These are phyloP conservation scores for Xylaria curta DNA, from an alignment of 495 filamentous ascomycete species.

Conservation along the genomic window DNA sequence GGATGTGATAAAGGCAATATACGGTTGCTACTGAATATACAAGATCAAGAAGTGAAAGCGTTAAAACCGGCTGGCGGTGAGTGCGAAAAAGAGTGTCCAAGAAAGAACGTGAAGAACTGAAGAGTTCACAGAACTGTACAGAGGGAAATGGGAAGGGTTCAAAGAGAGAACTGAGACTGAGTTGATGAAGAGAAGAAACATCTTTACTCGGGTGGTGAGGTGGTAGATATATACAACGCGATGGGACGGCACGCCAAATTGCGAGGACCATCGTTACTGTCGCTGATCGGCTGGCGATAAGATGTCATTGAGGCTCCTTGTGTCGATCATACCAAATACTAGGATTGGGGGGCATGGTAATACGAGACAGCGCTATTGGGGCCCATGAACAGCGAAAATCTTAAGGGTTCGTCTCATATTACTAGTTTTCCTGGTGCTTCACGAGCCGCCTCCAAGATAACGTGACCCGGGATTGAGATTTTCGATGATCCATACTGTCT, in stretches of 20 bases:
- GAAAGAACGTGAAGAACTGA: constrained; percentile 39
- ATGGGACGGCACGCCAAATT: constrained; percentile 10
- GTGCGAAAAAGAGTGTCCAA: constrained; percentile 43
- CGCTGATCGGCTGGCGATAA: constrained; percentile 24
- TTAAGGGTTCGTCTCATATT: constrained; percentile 31
- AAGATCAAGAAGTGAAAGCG: constrained; percentile 33
- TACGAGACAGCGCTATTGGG: constrained; percentile 32
- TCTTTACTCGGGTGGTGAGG: background rate
- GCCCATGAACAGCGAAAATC: constrained; percentile 26
- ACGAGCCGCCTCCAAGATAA: background rate
- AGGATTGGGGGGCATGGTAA: constrained; percentile 32
- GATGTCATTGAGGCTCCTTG: constrained; percentile 36
- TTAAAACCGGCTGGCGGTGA: constrained; percentile 49
- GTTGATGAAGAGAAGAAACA: constrained; percentile 19
- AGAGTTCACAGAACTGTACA: constrained; percentile 57
- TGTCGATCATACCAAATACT: constrained; percentile 38
- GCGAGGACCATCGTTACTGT: constrained; percentile 21
- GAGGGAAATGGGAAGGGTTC: constrained; percentile 31
- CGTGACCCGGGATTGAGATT: background rate
- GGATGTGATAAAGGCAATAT: constrained; percentile 33
- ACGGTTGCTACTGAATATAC: constrained; percentile 30
- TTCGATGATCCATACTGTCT: constrained; percentile 9
- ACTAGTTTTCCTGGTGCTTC: constrained; percentile 10
- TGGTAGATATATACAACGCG: constrained; percentile 19
- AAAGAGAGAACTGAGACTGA: constrained; percentile 38